Percentiles rank a stretch among this genome's conserved stretches.
Evolutionary conservation across 257 asterid species (phyloP).

Genomic region (Solanum chmielewskii): DNA sequence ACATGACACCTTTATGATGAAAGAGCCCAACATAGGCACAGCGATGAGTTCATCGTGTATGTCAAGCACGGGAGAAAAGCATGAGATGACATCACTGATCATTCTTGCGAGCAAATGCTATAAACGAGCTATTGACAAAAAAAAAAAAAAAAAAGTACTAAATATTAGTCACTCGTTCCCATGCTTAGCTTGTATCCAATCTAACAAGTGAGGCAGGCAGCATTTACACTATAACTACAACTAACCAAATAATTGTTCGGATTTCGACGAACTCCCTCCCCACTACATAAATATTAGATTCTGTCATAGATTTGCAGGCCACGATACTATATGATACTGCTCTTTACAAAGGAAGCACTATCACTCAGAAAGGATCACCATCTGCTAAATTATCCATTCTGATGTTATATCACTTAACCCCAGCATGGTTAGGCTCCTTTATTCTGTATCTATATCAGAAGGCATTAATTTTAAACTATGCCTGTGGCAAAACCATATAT

Average conservation of each 20-base stretch:
- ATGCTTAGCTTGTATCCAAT: neutral
- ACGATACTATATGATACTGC: neutral
- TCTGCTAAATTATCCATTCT: neutral
- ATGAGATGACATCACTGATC: neutral
- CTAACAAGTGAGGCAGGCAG: neutral
- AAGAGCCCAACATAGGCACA: neutral
- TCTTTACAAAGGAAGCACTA: slow-evolving; percentile 6
- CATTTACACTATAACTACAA: neutral
- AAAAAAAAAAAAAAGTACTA: neutral
- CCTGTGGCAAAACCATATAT: neutral
- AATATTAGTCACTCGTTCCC: neutral
- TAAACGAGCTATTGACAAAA: neutral
- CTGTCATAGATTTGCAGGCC: neutral
- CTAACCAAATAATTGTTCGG: neutral
- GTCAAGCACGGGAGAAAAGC: neutral
- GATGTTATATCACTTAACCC: neutral
- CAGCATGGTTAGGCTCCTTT: neutral
- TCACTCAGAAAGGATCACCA: neutral
- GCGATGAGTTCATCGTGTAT: neutral
- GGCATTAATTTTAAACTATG: slow-evolving; percentile 8
- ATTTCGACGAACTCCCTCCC: neutral
- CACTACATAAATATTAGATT: neutral
- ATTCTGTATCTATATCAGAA: neutral
- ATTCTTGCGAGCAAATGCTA: neutral
- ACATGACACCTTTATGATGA: neutral